Conservation (phyloP, 2,329 filamentous ascomycete species). For the Cercospora sp. region DNA sequence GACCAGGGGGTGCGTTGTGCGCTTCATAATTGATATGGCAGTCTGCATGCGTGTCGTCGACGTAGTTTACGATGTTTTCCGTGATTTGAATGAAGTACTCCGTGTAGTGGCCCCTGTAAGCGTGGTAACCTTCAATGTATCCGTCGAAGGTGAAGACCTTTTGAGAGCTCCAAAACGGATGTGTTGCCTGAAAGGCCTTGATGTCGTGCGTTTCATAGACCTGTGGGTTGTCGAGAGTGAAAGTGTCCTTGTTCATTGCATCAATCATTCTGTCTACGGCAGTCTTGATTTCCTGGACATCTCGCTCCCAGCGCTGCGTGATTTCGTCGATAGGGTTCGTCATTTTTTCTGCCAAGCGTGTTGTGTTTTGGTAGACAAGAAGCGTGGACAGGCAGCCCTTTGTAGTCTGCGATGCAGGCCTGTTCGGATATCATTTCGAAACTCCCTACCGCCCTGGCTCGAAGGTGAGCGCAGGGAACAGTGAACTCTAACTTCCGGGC, state of each 20-base stretch:
- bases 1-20: neutral
- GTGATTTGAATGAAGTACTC: neutral
- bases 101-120: neutral
- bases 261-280: neutral
- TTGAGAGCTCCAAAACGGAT: neutral
- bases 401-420: neutral
- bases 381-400: neutral
- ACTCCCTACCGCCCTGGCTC: neutral
- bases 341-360: neutral
- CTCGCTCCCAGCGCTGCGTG: neutral
- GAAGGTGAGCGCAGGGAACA: neutral
- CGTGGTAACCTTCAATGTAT: neutral
- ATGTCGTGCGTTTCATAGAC: constrained; percentile 4
- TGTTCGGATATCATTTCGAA: neutral
- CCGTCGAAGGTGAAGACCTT: constrained; percentile 1
- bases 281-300: neutral
- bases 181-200: neutral
- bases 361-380: neutral
- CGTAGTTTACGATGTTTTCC: neutral
- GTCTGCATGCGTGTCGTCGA: constrained; percentile 7
- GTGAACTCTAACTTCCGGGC: neutral
- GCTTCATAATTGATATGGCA: neutral
- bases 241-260: constrained; percentile 8
- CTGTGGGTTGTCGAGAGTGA: constrained; percentile 8
- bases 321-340: neutral